A percentile compares a stretch with the other conserved stretches of the same genome.
Conservation (phyloP, 2,329 filamentous ascomycete species). For the Aspergillus sp. region DNA sequence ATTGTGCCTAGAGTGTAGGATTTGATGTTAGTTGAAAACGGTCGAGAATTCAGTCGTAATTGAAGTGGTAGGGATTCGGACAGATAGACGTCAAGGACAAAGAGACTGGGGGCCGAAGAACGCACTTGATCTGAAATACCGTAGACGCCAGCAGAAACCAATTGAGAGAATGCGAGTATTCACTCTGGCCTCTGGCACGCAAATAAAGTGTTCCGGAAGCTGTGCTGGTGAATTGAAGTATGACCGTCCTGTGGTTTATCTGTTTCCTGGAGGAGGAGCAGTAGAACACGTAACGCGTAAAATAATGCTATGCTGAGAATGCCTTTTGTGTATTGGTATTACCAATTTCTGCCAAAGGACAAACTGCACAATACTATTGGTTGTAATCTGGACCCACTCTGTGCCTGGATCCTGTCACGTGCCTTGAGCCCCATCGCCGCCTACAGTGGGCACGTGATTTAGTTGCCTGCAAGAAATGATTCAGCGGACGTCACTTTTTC, state of each 20-base stretch:
- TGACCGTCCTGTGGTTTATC: not conserved
- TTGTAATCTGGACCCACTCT: not conserved
- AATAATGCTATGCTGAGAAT: constrained; percentile 6
- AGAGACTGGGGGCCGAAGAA: not conserved
- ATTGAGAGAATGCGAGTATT: not conserved
- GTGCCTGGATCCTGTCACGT: constrained; percentile 21
- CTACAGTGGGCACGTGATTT: constrained; percentile 20
- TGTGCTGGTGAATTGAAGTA: constrained; percentile 9
- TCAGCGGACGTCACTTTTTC: constrained; percentile 35
- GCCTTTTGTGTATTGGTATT: constrained; percentile 20
- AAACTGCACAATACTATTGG: constrained; percentile 34
- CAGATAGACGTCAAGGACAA: not conserved
- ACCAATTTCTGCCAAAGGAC: constrained; percentile 26
- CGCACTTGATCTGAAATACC: constrained; percentile 5
- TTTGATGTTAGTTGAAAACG: constrained; percentile 2
- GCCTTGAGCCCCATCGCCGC: not conserved
- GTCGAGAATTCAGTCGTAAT: not conserved
- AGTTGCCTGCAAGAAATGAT: constrained; percentile 17
- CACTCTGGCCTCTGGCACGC: constrained; percentile 1
- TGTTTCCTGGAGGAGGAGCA: not conserved
- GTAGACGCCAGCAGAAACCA: constrained; percentile 4
- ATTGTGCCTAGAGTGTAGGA: constrained; percentile 7
- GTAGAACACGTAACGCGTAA: constrained; percentile 11
- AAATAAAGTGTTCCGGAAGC: constrained; percentile 17
- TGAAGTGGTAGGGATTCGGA: not conserved